A percentile compares a stretch with the other conserved stretches of the same genome.
These are phyloP conservation scores for Cercospora zeina DNA, from an alignment of 2,329 filamentous ascomycete species.

Conservation along the genomic window DNA sequence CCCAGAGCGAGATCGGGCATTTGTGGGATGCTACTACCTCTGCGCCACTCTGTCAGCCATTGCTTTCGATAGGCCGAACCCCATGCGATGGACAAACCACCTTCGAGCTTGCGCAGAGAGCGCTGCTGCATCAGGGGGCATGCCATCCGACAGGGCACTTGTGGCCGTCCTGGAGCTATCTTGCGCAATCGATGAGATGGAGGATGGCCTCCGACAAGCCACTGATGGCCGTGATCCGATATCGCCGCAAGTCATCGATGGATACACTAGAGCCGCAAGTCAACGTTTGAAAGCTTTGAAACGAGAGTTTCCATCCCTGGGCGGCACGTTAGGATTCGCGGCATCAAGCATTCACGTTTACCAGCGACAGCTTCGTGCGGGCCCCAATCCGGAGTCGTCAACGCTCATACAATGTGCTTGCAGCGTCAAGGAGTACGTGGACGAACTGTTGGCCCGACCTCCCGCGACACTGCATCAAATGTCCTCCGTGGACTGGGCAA, in stretches of 20 bases:
- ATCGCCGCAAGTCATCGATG: constrained; percentile 24
- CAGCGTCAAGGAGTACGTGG: constrained; percentile 35
- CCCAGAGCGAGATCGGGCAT: constrained; percentile 30
- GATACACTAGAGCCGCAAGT: constrained; percentile 25
- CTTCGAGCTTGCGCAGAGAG: constrained; percentile 29
- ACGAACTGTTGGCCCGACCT: constrained; percentile 31
- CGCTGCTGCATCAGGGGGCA: constrained; percentile 15
- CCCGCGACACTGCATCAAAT: constrained; percentile 30
- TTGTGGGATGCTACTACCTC: constrained; percentile 36
- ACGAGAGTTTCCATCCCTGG: constrained; percentile 30
- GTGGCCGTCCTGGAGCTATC: constrained; percentile 26
- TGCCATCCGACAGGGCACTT: constrained; percentile 26
- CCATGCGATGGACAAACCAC: constrained; percentile 32
- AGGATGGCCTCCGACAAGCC: constrained; percentile 25
- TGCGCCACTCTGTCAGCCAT: constrained; percentile 30
- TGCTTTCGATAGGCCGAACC: constrained; percentile 33
- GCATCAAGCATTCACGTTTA: constrained; percentile 30
- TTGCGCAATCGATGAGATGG: constrained; percentile 29
- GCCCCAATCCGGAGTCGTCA: constrained; percentile 25
- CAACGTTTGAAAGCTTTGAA: constrained; percentile 32
- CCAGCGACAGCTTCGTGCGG: constrained; percentile 27
- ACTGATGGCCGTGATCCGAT: constrained; percentile 12
- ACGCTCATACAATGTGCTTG: constrained; percentile 34
- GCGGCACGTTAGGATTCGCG: constrained; percentile 24
- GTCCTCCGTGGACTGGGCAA: constrained; percentile 33